phyloP scores from a whole-genome alignment of 2,329 filamentous ascomycete genomes.

The Cercospora beticola region DNA sequence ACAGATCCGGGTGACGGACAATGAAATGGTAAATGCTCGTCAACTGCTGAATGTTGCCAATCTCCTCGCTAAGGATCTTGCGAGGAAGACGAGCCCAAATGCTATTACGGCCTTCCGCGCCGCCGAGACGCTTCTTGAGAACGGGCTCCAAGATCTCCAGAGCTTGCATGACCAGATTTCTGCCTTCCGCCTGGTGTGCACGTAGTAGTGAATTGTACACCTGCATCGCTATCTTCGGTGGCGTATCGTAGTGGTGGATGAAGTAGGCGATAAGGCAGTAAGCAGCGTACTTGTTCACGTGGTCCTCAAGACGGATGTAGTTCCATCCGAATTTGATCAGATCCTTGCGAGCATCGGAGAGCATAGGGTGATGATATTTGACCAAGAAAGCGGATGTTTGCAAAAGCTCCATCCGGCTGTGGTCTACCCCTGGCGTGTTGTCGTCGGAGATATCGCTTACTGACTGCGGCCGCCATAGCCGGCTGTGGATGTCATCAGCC shows the following conservation, averaged over 20 bases:
- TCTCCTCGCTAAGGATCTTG: constrained; percentile 89
- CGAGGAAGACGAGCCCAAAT: constrained; percentile 88
- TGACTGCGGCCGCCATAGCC: constrained; percentile 85
- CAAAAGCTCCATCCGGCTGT: constrained; percentile 91
- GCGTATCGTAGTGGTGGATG: constrained; percentile 94
- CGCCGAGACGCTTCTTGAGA: constrained; percentile 76
- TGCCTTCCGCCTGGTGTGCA: constrained; percentile 92
- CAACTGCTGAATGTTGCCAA: constrained; percentile 91
- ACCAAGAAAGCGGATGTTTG: constrained; percentile 93
- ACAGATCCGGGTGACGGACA: constrained; percentile 85
- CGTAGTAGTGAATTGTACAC: constrained; percentile 89
- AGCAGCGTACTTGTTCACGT: constrained; percentile 97
- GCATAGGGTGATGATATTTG: constrained; percentile 85
- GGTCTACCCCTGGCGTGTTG: constrained; percentile 82
- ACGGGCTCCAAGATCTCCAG: constrained; percentile 94
- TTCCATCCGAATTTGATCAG: constrained; percentile 99
- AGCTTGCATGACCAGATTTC: constrained; percentile 87
- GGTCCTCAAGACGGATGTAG: constrained; percentile 95
- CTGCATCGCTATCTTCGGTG: constrained; percentile 90
- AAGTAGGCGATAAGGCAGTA: constrained; percentile 98
- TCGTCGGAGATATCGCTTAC: constrained; percentile 77
- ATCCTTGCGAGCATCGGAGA: constrained; percentile 92
- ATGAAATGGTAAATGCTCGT: constrained; percentile 97
- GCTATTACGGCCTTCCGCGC: constrained; percentile 69
- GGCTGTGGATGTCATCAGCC: constrained; percentile 85